phyloP scores from a whole-genome alignment of 2,329 filamentous ascomycete species.

The Trichoderma pleuroti region DNA sequence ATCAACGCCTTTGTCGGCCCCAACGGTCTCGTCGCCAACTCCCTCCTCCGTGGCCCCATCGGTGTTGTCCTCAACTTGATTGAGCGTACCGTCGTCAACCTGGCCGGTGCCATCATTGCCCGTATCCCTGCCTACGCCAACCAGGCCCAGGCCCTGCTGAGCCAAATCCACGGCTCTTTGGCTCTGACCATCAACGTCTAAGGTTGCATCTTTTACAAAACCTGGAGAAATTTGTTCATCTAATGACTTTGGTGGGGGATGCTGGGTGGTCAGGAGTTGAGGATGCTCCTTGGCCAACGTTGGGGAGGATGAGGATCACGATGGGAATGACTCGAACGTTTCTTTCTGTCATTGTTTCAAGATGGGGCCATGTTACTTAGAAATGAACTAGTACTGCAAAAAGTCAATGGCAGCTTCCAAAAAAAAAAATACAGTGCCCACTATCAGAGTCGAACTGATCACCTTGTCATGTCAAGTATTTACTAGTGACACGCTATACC shows the following conservation, averaged over 20 bases:
- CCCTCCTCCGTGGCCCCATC: conserved; percentile 20
- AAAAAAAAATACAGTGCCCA: conserved; percentile 9
- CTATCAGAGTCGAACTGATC: conserved; percentile 21
- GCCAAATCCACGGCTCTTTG: neutral
- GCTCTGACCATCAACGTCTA: neutral
- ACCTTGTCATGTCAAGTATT: conserved; percentile 19
- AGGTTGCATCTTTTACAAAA: neutral
- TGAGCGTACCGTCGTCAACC: conserved; percentile 22
- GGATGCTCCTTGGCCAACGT: neutral
- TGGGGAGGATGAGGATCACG: neutral
- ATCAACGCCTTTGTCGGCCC: conserved; percentile 23
- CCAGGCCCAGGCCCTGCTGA: conserved; percentile 7
- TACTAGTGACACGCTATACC: conserved; percentile 22
- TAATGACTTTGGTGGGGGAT: neutral
- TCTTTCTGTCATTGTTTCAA: conserved; percentile 4
- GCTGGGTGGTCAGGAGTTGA: too few species aligned
- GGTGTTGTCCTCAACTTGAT: conserved; percentile 21
- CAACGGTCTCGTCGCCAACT: conserved; percentile 16
- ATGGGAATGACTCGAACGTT: neutral
- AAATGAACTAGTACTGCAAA: neutral
- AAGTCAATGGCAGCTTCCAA: neutral
- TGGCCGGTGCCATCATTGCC: conserved; percentile 22
- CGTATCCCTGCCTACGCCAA: conserved; percentile 21
- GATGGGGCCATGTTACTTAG: neutral
- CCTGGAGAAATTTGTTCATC: neutral